Evolutionary conservation across 2,329 filamentous ascomycete species (phyloP).

Genomic region (Penicillium brevicompactum): DNA sequence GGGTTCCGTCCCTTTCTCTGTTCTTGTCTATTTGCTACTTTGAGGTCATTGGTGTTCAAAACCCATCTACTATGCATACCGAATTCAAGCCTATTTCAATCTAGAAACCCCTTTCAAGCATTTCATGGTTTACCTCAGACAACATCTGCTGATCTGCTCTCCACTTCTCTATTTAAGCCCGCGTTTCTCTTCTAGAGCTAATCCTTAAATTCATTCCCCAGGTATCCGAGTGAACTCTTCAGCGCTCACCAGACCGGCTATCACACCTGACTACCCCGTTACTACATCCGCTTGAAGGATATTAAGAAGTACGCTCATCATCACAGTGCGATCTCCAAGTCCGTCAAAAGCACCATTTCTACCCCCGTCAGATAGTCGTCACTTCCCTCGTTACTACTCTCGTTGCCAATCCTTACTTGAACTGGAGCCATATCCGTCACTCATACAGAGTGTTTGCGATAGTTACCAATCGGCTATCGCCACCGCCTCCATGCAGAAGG

Average conservation of each 20-base stretch:
- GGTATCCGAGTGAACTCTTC: too few species aligned
- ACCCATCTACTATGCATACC: constrained; percentile 26
- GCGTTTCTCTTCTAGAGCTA: background rate
- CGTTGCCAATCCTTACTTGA: background rate
- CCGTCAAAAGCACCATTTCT: too few species aligned
- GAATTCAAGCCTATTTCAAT: constrained; percentile 20
- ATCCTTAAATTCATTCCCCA: background rate
- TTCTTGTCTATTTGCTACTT: constrained; percentile 20
- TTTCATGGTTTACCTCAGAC: background rate
- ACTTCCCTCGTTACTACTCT: too few species aligned
- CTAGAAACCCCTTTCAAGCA: background rate
- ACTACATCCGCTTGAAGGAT: too few species aligned
- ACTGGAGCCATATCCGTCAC: too few species aligned
- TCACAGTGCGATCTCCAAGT: too few species aligned
- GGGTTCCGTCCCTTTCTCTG: constrained; percentile 18
- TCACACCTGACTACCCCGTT: too few species aligned
- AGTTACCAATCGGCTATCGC: background rate
- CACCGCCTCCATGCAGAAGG: background rate
- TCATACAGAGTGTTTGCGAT: too few species aligned
- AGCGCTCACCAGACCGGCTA: too few species aligned
- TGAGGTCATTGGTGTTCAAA: constrained; percentile 15
- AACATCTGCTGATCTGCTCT: background rate
- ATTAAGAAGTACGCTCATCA: too few species aligned
- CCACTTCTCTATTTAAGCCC: background rate
- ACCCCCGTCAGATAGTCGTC: too few species aligned